Conservation (phyloP, 352 stramenopile genomes). For the Pythium insidiosum region DNA sequence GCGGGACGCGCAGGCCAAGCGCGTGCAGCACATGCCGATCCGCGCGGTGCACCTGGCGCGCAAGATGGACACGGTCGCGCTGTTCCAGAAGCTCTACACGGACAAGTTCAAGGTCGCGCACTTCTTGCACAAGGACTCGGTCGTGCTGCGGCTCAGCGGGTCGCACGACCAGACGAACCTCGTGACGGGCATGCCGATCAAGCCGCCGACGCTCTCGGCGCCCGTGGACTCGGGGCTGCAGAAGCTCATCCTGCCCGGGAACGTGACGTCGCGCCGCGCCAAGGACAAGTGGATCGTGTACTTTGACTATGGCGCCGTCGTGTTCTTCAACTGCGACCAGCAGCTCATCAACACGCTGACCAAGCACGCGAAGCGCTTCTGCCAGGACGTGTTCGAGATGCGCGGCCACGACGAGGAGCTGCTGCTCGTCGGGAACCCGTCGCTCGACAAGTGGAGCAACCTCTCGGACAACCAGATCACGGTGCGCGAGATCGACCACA, state of each 20-base stretch:
- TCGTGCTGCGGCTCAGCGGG: conserved; percentile 54
- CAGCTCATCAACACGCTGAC: conserved; percentile 60
- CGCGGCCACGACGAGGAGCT: conserved; percentile 75
- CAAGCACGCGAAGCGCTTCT: conserved; percentile 72
- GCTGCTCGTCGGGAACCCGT: conserved; percentile 56
- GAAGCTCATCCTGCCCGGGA: conserved; percentile 41
- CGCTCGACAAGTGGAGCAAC: conserved; percentile 66
- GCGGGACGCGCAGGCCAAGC: conserved; percentile 30
- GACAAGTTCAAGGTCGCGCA: conserved; percentile 78
- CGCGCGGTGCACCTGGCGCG: conserved; percentile 73
- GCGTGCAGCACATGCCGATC: conserved; percentile 74
- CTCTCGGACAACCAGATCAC: conserved; percentile 81
- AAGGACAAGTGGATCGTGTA: conserved; percentile 90
- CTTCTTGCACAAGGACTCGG: conserved; percentile 76
- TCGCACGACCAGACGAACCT: conserved; percentile 23
- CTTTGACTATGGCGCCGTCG: conserved; percentile 90
- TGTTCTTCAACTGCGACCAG: conserved; percentile 90
- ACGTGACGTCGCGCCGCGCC: conserved; percentile 60
- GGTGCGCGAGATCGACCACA: conserved; percentile 74
- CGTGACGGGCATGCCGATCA: conserved; percentile 21
- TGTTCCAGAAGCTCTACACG: conserved; percentile 86
- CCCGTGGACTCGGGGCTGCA: not conserved
- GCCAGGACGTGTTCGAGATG: conserved; percentile 70
- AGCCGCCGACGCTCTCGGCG: conserved; percentile 10
- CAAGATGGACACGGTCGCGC: conserved; percentile 80